Evolutionary conservation across 2,329 filamentous ascomycete species (phyloP).

Genomic region (Penicillium crustosum): DNA sequence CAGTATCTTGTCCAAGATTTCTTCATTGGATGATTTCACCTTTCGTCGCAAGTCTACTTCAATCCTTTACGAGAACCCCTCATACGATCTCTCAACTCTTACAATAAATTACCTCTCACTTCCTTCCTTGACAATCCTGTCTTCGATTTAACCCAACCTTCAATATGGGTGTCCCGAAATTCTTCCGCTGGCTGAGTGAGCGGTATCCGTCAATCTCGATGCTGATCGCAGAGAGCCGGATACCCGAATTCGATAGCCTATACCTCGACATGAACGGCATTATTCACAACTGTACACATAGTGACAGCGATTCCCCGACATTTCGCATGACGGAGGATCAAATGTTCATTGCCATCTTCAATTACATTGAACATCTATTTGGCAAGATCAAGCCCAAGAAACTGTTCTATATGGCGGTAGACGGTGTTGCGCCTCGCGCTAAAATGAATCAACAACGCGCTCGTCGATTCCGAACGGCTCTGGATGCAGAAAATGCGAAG

Average conservation of each 20-base stretch:
- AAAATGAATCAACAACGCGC: conserved; percentile 99
- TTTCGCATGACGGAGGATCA: conserved; percentile 95
- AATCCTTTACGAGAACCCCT: conserved; percentile 4
- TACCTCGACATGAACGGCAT: conserved; percentile 95
- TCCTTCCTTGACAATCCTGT: background rate
- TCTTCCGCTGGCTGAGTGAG: conserved; percentile 99
- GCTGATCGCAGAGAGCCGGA: conserved; percentile 96
- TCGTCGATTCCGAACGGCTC: conserved; percentile 87
- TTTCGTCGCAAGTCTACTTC: conserved; percentile 13
- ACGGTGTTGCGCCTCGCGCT: conserved; percentile 92
- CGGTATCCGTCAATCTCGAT: conserved; percentile 98
- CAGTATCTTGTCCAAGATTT: conserved; percentile 5
- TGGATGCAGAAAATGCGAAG: conserved; percentile 84
- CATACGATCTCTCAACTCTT: background rate
- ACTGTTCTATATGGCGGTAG: conserved; percentile 99
- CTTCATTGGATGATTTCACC: conserved; percentile 5
- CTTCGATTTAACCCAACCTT: conserved; percentile 20
- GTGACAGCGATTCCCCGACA: conserved; percentile 86
- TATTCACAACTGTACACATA: conserved; percentile 99
- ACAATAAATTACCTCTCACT: background rate
- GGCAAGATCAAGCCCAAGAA: conserved; percentile 98
- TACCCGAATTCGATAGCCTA: conserved; percentile 97
- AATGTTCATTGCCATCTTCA: conserved; percentile 99
- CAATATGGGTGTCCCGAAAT: conserved; percentile 73
- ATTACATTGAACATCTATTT: conserved; percentile 98